Evolutionary conservation across 129 eudicot genomes (phyloP).

Genomic region (Flaveria brownii): DNA sequence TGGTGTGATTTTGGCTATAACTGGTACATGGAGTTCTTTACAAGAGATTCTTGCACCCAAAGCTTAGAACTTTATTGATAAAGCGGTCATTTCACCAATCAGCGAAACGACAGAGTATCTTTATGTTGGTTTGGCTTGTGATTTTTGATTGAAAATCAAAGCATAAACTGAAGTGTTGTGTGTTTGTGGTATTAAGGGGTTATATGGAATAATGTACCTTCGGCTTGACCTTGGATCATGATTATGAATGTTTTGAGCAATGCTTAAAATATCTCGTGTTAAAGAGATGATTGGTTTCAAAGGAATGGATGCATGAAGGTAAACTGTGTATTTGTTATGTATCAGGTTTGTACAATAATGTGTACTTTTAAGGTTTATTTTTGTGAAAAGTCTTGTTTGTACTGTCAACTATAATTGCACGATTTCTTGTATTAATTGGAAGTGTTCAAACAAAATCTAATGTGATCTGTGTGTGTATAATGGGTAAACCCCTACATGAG

Average conservation of each 20-base stretch:
- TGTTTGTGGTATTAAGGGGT: constrained; percentile 20
- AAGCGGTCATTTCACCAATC: constrained; percentile 14
- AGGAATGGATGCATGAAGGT: constrained; percentile 28
- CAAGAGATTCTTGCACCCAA: constrained; percentile 56
- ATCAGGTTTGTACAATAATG: constrained; percentile 16
- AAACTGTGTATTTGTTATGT: constrained; percentile 12
- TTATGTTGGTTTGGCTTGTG: constrained; percentile 14
- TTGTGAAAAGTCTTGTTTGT: constrained; percentile 26
- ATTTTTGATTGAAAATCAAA: neutral
- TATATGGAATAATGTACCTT: constrained; percentile 29
- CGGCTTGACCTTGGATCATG: constrained; percentile 29
- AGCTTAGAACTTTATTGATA: constrained; percentile 30
- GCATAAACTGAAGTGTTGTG: neutral
- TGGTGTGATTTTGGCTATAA: constrained; percentile 56
- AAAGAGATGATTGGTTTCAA: constrained; percentile 24
- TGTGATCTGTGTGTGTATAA: neutral
- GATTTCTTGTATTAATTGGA: constrained; percentile 13
- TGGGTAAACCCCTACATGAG: too few species aligned
- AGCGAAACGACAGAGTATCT: neutral
- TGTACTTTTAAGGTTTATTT: neutral
- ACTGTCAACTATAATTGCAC: neutral
- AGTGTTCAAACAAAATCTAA: neutral
- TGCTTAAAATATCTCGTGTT: constrained; percentile 15
- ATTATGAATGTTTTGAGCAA: constrained; percentile 30
- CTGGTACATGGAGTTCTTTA: constrained; percentile 78